These are phyloP conservation scores for Neophaeococcomyces mojaviensis DNA, from an alignment of 2,329 filamentous ascomycete species.

Conservation along the genomic window DNA sequence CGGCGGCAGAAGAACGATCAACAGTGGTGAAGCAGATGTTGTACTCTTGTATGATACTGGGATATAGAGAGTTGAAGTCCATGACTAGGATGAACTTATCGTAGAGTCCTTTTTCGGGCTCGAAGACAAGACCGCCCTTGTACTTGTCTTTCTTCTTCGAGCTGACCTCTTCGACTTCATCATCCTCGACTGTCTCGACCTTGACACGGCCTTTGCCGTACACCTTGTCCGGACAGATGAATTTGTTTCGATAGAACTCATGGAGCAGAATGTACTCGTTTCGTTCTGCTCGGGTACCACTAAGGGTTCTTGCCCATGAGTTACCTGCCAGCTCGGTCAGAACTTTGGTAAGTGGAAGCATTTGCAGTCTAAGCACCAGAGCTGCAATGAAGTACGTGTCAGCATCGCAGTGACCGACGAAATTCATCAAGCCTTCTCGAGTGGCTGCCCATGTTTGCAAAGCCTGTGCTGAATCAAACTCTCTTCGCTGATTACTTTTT, in stretches of 20 bases:
- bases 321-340: constrained; percentile 95
- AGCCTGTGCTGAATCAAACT: constrained; percentile 81
- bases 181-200: constrained; percentile 62
- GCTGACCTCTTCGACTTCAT: constrained; percentile 55
- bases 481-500: constrained; percentile 56
- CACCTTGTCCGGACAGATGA: constrained; percentile 94
- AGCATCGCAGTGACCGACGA: constrained; percentile 84
- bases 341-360: constrained; percentile 88
- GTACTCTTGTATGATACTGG: constrained; percentile 97
- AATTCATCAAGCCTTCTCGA: constrained; percentile 82
- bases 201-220: constrained; percentile 67
- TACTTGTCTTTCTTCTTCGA: constrained; percentile 98
- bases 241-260: constrained; percentile 93
- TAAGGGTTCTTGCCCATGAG: constrained; percentile 93
- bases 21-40: constrained; percentile 99
- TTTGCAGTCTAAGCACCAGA: constrained; percentile 78
- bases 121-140: constrained; percentile 96
- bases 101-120: constrained; percentile 93
- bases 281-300: constrained; percentile 89
- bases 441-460: constrained; percentile 79
- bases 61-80: constrained; percentile 99
- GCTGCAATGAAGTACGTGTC: constrained; percentile 96
- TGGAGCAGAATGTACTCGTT: constrained; percentile 99
- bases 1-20: constrained; percentile 57
- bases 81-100: constrained; percentile 98